phyloP scores from a whole-genome alignment of 1,284 basidiomycete genomes.

The Pseudozyma sp. region DNA sequence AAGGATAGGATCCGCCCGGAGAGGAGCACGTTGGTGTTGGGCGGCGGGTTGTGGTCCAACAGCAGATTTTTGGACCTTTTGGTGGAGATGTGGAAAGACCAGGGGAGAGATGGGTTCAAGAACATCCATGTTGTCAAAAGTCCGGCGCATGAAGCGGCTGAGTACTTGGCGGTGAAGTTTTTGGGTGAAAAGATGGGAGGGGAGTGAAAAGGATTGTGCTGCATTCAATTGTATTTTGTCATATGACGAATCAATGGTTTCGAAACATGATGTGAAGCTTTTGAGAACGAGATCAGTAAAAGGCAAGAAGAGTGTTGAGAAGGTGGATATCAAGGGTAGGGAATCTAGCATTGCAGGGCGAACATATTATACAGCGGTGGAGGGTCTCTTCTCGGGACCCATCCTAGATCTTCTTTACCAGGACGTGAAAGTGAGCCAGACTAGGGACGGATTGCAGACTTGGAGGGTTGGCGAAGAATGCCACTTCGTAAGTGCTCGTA shows the following conservation, averaged over 20 bases:
- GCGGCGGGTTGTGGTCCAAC: constrained; percentile 61
- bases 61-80: constrained; percentile 45
- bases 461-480: constrained; percentile 42
- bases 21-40: constrained; percentile 50
- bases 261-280: no score
- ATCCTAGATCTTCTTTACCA: constrained; percentile 6
- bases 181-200: constrained; percentile 1
- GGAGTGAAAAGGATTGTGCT: neutral
- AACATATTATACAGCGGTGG: constrained; percentile 12
- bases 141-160: constrained; percentile 54
- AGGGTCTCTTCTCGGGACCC: no score
- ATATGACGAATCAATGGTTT: neutral
- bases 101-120: constrained; percentile 42
- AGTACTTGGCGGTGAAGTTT: constrained; percentile 33
- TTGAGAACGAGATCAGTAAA: no score
- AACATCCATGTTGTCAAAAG: constrained; percentile 53
- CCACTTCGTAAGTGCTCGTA: neutral
- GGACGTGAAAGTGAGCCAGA: constrained; percentile 38
- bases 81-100: constrained; percentile 23
- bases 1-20: constrained; percentile 26
- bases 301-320: neutral
- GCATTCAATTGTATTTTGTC: neutral
- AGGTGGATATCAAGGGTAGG: neutral
- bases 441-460: constrained; percentile 34
- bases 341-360: neutral